These are phyloP conservation scores for Dactylellina cionopaga DNA, from an alignment of 2,329 filamentous ascomycete genomes.

Conservation along the genomic window DNA sequence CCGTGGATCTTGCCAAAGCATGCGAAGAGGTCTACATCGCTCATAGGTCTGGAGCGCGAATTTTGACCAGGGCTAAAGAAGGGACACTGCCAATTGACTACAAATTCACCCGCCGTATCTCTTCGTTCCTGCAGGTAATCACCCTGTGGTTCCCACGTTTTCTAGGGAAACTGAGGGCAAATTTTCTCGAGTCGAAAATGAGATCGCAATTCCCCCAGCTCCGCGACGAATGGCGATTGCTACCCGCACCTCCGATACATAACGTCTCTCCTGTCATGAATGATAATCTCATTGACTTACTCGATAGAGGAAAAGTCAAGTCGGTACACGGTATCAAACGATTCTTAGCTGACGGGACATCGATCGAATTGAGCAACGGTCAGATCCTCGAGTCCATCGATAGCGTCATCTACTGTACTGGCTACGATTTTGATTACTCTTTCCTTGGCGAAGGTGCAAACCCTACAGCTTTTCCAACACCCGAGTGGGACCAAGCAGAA, in stretches of 20 bases:
- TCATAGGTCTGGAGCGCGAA: slow-evolving; percentile 4
- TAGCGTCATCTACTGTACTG: slow-evolving; percentile 60
- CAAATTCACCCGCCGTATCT: slow-evolving; percentile 51
- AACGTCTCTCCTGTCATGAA: slow-evolving; percentile 58
- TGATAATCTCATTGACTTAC: slow-evolving; percentile 57
- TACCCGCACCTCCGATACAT: slow-evolving; percentile 56
- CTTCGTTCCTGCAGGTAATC: slow-evolving; percentile 35
- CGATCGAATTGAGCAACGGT: slow-evolving; percentile 58
- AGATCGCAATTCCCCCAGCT: slow-evolving; percentile 49
- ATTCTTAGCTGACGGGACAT: slow-evolving; percentile 55
- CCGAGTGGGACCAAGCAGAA: slow-evolving; percentile 16
- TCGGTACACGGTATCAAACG: slow-evolving; percentile 56
- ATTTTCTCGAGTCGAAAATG: slow-evolving; percentile 40
- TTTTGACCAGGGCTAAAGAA: slow-evolving; percentile 17
- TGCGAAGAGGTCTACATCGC: slow-evolving; percentile 23
- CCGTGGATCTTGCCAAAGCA: slow-evolving; percentile 52
- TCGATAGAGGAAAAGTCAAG: slow-evolving; percentile 57
- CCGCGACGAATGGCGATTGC: slow-evolving; percentile 53
- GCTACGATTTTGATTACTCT: slow-evolving; percentile 58
- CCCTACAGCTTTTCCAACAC: slow-evolving; percentile 46
- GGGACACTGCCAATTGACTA: slow-evolving; percentile 55
- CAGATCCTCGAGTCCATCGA: slow-evolving; percentile 58
- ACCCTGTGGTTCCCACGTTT: slow-evolving; percentile 39
- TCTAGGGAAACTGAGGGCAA: slow-evolving; percentile 29
- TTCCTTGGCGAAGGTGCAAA: slow-evolving; percentile 56